A percentile compares a stretch with the other conserved stretches of the same genome.
phyloP scores from a whole-genome alignment of 192 early-diverging fungal genomes.

The Glomus cerebriforme region DNA sequence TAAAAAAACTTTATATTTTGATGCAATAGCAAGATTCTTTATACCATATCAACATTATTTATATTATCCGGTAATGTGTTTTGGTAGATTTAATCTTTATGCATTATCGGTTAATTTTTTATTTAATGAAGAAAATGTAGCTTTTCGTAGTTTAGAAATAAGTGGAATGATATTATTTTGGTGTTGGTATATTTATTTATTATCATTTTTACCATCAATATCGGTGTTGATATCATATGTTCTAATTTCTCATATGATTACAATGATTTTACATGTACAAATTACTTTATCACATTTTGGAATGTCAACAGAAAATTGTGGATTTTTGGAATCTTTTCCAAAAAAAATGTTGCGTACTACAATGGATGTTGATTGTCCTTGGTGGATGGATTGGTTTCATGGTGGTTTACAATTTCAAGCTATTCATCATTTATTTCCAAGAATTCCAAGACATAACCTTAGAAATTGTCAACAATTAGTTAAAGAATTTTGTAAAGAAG shows the following conservation, averaged over 20 bases:
- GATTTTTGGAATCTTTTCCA: conserved; percentile 77
- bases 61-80: conserved; percentile 83
- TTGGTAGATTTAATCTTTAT: conserved; percentile 95
- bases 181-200: conserved; percentile 73
- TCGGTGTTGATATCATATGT: conserved; percentile 64
- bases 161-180: conserved; percentile 73
- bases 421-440: conserved; percentile 95
- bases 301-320: conserved; percentile 81
- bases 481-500: conserved; percentile 71
- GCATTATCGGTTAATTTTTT: conserved; percentile 71
- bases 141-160: conserved; percentile 78
- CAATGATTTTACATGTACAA: conserved; percentile 89
- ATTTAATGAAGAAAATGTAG: conserved; percentile 61
- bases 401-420: conserved; percentile 96
- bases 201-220: conserved; percentile 74
- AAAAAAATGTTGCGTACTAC: conserved; percentile 87
- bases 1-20: conserved; percentile 79
- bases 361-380: conserved; percentile 95
- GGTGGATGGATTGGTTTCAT: conserved; percentile 96
- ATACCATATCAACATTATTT: conserved; percentile 81
- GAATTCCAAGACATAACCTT: conserved; percentile 90
- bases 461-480: conserved; percentile 70
- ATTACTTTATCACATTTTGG: conserved; percentile 97
- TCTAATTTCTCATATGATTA: conserved; percentile 77
- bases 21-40: conserved; percentile 72